Conservation (phyloP, 305 asterid species). For the Plantago coronopus region DNA sequence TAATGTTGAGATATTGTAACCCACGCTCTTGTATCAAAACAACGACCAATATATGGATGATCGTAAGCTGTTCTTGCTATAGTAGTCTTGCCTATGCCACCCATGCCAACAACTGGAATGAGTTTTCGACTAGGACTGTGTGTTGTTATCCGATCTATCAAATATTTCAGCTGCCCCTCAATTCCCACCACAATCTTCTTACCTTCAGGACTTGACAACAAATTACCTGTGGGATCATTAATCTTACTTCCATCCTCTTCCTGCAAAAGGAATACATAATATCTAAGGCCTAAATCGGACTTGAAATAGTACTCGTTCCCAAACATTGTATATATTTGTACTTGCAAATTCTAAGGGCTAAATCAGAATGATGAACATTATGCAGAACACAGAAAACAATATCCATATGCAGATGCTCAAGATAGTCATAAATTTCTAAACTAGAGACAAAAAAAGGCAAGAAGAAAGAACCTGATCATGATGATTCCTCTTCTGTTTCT, state of each 20-base stretch:
- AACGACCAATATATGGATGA: conserved; percentile 2
- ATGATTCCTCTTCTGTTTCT: not conserved
- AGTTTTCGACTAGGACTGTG: not conserved
- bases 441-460: not conserved
- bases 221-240: not conserved
- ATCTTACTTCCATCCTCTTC: not conserved
- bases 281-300: no score
- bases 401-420: not conserved
- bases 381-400: no score
- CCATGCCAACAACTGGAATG: conserved; percentile 23
- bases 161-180: conserved; percentile 1
- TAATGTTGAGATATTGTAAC: conserved; percentile 16
- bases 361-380: no score
- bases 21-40: conserved; percentile 18
- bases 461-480: not conserved
- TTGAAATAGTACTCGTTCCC: no score
- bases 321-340: not conserved
- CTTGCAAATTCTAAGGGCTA: not conserved
- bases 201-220: not conserved
- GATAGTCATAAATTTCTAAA: not conserved
- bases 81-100: conserved; percentile 24
- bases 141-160: not conserved
- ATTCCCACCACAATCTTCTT: conserved; percentile 22
- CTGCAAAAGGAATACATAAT: no score
- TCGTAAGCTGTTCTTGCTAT: conserved; percentile 16